Evolutionary conservation across 345 rosid genomes (phyloP).

Genomic region (Chamaenerion angustifolium): DNA sequence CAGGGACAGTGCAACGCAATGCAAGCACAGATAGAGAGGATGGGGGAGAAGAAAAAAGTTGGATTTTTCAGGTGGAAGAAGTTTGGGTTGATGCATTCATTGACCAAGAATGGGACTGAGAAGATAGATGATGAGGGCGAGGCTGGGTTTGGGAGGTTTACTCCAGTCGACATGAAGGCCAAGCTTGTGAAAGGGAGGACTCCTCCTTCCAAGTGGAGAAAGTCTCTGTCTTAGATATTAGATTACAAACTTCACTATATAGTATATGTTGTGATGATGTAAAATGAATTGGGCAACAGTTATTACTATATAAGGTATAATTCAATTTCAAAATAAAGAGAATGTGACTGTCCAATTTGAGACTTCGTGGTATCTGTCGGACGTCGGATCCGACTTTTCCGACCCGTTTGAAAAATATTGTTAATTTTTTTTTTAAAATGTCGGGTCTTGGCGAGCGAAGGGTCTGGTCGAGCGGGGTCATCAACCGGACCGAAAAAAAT

Average conservation of each 20-base stretch:
- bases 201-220: slow-evolving; percentile 47
- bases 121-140: slow-evolving; percentile 19
- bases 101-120: slow-evolving; percentile 18
- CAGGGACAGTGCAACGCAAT: slow-evolving; percentile 38
- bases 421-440: too few relatives aligned
- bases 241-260: neutral
- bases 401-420: too few relatives aligned
- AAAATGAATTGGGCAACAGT: too few relatives aligned
- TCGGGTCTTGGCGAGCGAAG: too few relatives aligned
- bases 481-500: too few relatives aligned
- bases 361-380: too few relatives aligned
- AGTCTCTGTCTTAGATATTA: slow-evolving; percentile 34
- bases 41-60: slow-evolving; percentile 47
- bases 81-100: slow-evolving; percentile 36
- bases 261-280: too few relatives aligned
- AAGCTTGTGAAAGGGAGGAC: slow-evolving; percentile 34
- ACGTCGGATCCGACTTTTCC: too few relatives aligned
- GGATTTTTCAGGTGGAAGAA: slow-evolving; percentile 73
- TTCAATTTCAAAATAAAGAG: too few relatives aligned
- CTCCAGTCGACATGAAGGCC: slow-evolving; percentile 48
- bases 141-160: slow-evolving; percentile 22
- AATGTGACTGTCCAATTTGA: too few relatives aligned
- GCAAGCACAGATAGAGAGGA: slow-evolving; percentile 53
- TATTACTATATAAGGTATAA: too few relatives aligned
- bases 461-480: too few relatives aligned